A percentile compares a stretch with the other conserved stretches of the same genome.
Evolutionary conservation across 305 asterid genomes (phyloP).

Genomic region (Euphrasia arctica): DNA sequence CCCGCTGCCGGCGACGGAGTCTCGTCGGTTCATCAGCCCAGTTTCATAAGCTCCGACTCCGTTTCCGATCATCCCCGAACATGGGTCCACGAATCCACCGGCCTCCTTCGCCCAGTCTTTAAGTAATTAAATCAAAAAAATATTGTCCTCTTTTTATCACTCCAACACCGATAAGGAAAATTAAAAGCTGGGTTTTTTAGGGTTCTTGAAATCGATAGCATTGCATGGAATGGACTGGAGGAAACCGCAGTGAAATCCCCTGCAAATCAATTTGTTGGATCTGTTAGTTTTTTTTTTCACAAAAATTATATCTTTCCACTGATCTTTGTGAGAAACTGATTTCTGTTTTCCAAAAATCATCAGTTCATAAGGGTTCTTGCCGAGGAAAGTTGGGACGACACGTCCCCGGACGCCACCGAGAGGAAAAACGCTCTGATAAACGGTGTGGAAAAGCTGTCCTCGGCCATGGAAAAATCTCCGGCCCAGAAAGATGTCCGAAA

Average conservation of each 20-base stretch:
- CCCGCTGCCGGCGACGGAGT: slow-evolving; percentile 29
- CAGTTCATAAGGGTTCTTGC: slow-evolving; percentile 70
- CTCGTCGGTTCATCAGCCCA: neutral
- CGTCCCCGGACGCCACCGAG: slow-evolving; percentile 48
- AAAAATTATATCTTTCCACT: neutral
- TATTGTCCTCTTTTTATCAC: neutral
- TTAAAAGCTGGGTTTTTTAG: slow-evolving; percentile 30
- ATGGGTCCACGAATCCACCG: slow-evolving; percentile 62
- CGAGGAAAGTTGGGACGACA: slow-evolving; percentile 43
- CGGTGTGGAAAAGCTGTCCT: slow-evolving; percentile 62
- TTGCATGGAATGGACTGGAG: slow-evolving; percentile 71
- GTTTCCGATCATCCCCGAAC: slow-evolving; percentile 47
- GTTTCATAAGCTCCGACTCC: slow-evolving; percentile 39
- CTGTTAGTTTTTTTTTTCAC: slow-evolving; percentile 40
- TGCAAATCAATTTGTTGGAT: slow-evolving; percentile 59
- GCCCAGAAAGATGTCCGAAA: slow-evolving; percentile 45
- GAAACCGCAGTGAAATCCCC: slow-evolving; percentile 56
- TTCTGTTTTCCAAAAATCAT: slow-evolving; percentile 13
- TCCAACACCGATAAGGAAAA: neutral
- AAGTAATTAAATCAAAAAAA: slow-evolving; percentile 42
- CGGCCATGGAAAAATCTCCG: slow-evolving; percentile 49
- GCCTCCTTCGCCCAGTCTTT: slow-evolving; percentile 80
- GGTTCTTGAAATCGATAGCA: slow-evolving; percentile 58
- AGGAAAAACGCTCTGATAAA: slow-evolving; percentile 48
- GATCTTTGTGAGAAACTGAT: neutral